Percentiles rank a stretch among this genome's conserved stretches.
Conservation (phyloP, 345 rosid genomes). For the Gossypioides kirkii region DNA sequence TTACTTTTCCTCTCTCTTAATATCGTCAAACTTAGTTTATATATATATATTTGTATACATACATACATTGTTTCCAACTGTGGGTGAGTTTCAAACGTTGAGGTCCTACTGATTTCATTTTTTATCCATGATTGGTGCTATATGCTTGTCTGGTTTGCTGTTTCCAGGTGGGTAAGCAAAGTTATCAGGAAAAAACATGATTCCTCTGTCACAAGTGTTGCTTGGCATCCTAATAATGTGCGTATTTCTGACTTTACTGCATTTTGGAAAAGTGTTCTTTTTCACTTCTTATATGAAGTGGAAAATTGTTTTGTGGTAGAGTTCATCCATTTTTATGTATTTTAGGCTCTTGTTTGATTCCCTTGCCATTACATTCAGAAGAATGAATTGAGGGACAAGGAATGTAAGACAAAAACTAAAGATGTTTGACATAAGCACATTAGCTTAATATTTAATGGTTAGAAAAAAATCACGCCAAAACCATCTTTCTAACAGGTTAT, state of each 20-base stretch:
- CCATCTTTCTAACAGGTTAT: neutral
- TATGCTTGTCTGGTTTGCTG: constrained; percentile 16
- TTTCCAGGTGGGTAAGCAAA: constrained; percentile 97
- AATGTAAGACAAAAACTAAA: neutral
- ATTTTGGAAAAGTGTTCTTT: neutral
- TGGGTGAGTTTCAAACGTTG: neutral
- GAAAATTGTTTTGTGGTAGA: neutral
- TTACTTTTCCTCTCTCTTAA: constrained; percentile 10
- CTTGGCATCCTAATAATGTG: constrained; percentile 99
- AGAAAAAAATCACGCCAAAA: neutral
- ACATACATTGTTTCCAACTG: neutral
- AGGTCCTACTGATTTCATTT: neutral
- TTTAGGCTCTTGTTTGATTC: neutral
- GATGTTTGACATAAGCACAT: neutral
- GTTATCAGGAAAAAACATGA: constrained; percentile 86
- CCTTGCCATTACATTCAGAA: neutral
- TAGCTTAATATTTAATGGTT: neutral
- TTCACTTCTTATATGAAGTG: constrained; percentile 1
- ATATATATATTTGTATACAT: neutral
- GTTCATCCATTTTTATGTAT: neutral
- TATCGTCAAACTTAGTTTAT: constrained; percentile 2
- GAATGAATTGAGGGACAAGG: neutral
- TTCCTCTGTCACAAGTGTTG: constrained; percentile 90
- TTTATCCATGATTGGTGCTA: constrained; percentile 13
- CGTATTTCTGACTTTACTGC: constrained; percentile 19